Evolutionary conservation across 306 rosid species (phyloP), one percentile per base, ranked within the genome.

Genomic region (Heteromeles arbutifolia): DNA sequence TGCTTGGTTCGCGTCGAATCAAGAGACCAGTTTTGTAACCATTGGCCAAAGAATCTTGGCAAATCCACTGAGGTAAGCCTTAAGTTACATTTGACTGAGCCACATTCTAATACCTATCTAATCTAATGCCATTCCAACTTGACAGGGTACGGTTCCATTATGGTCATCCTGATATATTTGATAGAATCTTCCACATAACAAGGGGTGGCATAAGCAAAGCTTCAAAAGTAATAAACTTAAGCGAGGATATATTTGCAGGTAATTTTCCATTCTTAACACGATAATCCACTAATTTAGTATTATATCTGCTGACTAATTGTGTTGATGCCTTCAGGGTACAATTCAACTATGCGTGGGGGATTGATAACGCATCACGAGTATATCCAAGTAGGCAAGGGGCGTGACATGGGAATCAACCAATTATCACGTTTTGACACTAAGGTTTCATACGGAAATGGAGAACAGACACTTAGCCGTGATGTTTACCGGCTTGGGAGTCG

Each of bases 171-270:
- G 97, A 92, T 88, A 89, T 95, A 85, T 95, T 92, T 84, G 99
- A 95, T 76, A 84, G 99, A 92, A 77, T 95, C 80, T 92, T 95
- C 89, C 99, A 95, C 89, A 82, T 92, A 83, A 95, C 99, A 75
- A 90, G 97, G 81, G 99, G 99, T 75, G 99, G 99, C 86, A 85
- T 92, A 83, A 92, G 99, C 80, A 95, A 95, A 84, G 99, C 99
- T 75, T 95, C 99, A 61, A 90, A 80, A 88, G 81, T 83, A 77
- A 87, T 95, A 39, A 95, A 95, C 89, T 85, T 90, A 28, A 95
- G 99, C 81, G 99, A 95, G 80, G 97, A 95, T 69, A 88, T 95
- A 76, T 95, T 90, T 90, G 91, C 97, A 82, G 99, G 99, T 95
- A 89, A 57, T 50, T 67, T 64, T 66, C 76, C 77, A 43, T 82